Base-by-base conservation (phyloP, 2,329 filamentous ascomycete genomes). In the Cordyceps farinosa region DNA sequence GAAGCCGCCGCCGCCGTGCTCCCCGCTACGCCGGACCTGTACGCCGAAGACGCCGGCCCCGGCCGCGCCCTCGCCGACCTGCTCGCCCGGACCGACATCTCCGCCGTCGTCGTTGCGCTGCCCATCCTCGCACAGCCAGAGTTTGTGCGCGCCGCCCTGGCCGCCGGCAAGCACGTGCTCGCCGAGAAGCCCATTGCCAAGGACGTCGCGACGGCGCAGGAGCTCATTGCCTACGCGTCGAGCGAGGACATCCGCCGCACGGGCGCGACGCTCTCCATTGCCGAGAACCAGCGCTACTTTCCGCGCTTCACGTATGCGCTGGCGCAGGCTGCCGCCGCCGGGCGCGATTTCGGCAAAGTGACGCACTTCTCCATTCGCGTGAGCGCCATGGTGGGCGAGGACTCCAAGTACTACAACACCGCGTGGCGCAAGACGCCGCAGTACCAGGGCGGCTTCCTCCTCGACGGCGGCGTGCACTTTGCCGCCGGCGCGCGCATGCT, bases 381-480 rank as follows among this genome's bases (percentile, higher is more conserved):
- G 40, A 71, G 77, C 62, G 71, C 66, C 15, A 72, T 75, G 67
- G 74, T 80, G 70, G 63, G 69, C 47, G 54, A 67, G 62, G 69
- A 70, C 60, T 71, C 79, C 69, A 79, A 80, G 71, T 85, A 80
- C 70, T 81, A 78, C 67, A 77, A 80, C 54, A 85, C 83, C 3
- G 67, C 76, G 32, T 85, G 90, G 90, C 85, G 90, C 61, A 88
- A 88, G 73, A 82, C 77, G 62, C 90, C 90, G 1, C 79, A 83
- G 59, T 84, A 91, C 71, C 89, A 92, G 74, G 90, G 90, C 61
- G 90, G 90, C 0, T 92, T 92, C 71, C 73, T 92, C 61, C 83
- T 93, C 2, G 90, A 93, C 70, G 89, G 85, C 15, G 90, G 90
- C 50, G 88, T 93, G 32, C 90, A 93, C 73, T 87, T 85, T 65